phyloP scores from a whole-genome alignment of 345 rosid genomes.

The Ailanthus altissimus region DNA sequence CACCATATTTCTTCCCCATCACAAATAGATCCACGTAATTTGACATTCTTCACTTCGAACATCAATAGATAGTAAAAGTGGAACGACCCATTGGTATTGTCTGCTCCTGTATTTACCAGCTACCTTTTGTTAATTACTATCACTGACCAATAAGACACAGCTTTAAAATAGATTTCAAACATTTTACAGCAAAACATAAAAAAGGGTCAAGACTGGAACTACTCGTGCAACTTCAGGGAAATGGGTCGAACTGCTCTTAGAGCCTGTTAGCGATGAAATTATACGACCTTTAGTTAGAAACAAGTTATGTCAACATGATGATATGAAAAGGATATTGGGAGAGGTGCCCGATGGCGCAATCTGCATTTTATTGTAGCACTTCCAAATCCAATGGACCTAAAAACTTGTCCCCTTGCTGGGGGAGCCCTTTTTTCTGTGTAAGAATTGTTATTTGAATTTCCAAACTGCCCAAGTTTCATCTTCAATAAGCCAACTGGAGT shows the following conservation, averaged over 20 bases:
- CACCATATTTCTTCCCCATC: conserved; percentile 9
- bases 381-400: background rate
- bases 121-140: background rate
- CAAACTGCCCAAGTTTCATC: background rate
- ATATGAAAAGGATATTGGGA: background rate
- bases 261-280: background rate
- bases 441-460: background rate
- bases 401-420: background rate
- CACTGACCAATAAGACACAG: background rate
- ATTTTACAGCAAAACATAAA: background rate
- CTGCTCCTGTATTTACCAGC: conserved; percentile 23
- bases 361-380: background rate
- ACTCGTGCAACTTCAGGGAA: background rate
- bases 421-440: background rate
- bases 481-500: background rate
- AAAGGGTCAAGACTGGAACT: background rate
- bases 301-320: background rate
- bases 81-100: conserved; percentile 13
- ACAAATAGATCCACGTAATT: conserved; percentile 18
- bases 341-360: background rate
- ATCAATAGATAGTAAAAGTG: conserved; percentile 17
- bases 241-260: background rate
- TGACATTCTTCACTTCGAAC: conserved; percentile 23
- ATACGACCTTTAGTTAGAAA: background rate
- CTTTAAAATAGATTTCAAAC: background rate